phyloP scores from a whole-genome alignment of 2,329 filamentous ascomycete genomes.

The Beauveria medogensis region DNA sequence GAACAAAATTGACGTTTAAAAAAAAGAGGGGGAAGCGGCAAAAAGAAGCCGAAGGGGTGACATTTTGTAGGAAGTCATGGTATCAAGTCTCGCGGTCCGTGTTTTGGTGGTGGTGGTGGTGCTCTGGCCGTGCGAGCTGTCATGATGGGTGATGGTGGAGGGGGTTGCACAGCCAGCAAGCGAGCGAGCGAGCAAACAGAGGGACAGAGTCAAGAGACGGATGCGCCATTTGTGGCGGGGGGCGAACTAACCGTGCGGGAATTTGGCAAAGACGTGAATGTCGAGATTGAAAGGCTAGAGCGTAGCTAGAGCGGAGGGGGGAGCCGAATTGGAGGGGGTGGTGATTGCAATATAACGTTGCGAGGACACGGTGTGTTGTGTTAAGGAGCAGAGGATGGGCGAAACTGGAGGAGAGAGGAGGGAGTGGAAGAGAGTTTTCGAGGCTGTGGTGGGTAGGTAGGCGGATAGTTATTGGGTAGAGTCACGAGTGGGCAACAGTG shows the following conservation, averaged over 20 bases:
- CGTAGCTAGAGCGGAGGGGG: not conserved
- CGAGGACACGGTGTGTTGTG: constrained; percentile 6
- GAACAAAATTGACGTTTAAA: not conserved
- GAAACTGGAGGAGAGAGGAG: not conserved
- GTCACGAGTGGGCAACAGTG: too few species aligned
- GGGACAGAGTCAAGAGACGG: not conserved
- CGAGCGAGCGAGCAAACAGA: not conserved
- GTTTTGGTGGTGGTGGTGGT: not conserved
- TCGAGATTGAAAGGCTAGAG: not conserved
- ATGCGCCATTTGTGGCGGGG: constrained; percentile 9
- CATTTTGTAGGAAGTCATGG: not conserved
- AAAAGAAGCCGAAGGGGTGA: not conserved
- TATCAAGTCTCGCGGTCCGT: not conserved
- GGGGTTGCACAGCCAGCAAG: not conserved
- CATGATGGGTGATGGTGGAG: not conserved
- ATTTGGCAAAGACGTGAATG: not conserved
- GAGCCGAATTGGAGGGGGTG: not conserved
- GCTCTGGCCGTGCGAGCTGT: not conserved
- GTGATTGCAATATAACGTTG: constrained; percentile 3
- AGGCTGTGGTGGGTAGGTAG: not conserved
- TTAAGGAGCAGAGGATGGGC: not conserved
- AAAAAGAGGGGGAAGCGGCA: not conserved
- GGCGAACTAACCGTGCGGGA: constrained; percentile 4
- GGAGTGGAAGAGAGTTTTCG: not conserved
- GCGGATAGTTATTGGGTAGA: too few species aligned